Percentiles rank a stretch among this genome's conserved stretches.
phyloP scores from a whole-genome alignment of 352 stramenopile species.

The Poterioochromonas sp. region DNA sequence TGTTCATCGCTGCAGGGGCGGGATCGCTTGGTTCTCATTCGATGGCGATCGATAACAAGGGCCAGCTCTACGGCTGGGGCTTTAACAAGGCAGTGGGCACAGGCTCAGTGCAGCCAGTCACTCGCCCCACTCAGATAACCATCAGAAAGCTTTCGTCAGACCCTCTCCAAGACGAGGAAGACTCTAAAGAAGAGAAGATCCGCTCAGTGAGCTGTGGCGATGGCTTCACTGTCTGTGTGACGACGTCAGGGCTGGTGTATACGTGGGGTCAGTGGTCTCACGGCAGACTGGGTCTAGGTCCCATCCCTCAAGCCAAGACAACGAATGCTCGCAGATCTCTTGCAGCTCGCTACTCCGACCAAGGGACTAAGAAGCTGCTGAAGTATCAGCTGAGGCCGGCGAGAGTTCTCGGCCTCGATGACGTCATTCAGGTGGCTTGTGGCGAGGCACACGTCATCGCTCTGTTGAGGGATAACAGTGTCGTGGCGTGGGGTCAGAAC shows the following conservation, averaged over 20 bases:
- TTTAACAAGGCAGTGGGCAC: not conserved
- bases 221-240: slow-evolving; percentile 38
- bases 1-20: not conserved
- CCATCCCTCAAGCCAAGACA: not conserved
- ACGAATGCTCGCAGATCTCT: not conserved
- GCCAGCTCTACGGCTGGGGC: slow-evolving; percentile 26
- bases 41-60: not conserved
- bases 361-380: not conserved
- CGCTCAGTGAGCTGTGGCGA: slow-evolving; percentile 35
- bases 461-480: not conserved
- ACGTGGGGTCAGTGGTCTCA: slow-evolving; percentile 39
- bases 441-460: slow-evolving; percentile 5
- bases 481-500: slow-evolving; percentile 28
- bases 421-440: not conserved
- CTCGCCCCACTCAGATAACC: not conserved
- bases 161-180: not conserved
- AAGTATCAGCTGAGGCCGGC: not conserved
- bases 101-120: not conserved
- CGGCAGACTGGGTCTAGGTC: slow-evolving; percentile 40
- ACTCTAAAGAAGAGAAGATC: not conserved
- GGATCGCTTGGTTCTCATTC: not conserved
- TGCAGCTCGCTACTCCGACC: no score
- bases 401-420: not conserved
- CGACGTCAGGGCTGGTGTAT: slow-evolving; percentile 30
- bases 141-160: not conserved